Evolutionary conservation across 2,329 filamentous ascomycete genomes (phyloP), one percentile per base, ranked within the genome.

Genomic region (Hirsutella minnesotensis): DNA sequence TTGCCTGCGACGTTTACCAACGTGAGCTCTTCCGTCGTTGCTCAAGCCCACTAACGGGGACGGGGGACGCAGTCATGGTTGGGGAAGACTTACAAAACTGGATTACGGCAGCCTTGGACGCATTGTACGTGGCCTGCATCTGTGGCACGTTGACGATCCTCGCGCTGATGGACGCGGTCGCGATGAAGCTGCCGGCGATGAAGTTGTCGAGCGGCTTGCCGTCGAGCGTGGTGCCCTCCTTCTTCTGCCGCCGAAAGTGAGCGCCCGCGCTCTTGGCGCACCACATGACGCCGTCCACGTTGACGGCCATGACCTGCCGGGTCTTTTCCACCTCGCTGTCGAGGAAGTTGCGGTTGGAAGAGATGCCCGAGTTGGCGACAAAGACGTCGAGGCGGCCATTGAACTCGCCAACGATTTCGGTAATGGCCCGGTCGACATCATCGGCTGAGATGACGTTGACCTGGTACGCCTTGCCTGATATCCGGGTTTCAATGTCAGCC

Each of bases 111-210:
- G 81, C 77, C 64, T 86, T 87, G 49, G 79, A 78, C 16, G 77
- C 78, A 57, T 86, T 87, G 58, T 87, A 87, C 9, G 80, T 76
- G 5, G 79, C 70, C 64, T 89, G 84, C 51, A 80, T 57, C 64
- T 88, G 83, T 5, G 84, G 85, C 45, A 86, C 72, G 57, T 88
- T 89, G 58, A 79, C 82, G 52, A 89, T 81, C 56, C 83, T 83
- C 4, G 79, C 85, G 51, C 77, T 83, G 75, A 90, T 89, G 45
- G 78, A 83, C 1, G 85, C 81, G 7, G 86, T 90, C 21, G 81
- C 81, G 51, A 90, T 78, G 60, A 90, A 86, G 58, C 78, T 83
- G 19, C 84, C 83, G 21, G 72, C 67, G 2, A 65, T 68, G 56
- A 74, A 84, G 49, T 72, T 68, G 40, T 76, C 69, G 20, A 85